These are phyloP conservation scores for Ascoidea asiatica DNA, from an alignment of 805 yeast genomes.

Conservation along the genomic window DNA sequence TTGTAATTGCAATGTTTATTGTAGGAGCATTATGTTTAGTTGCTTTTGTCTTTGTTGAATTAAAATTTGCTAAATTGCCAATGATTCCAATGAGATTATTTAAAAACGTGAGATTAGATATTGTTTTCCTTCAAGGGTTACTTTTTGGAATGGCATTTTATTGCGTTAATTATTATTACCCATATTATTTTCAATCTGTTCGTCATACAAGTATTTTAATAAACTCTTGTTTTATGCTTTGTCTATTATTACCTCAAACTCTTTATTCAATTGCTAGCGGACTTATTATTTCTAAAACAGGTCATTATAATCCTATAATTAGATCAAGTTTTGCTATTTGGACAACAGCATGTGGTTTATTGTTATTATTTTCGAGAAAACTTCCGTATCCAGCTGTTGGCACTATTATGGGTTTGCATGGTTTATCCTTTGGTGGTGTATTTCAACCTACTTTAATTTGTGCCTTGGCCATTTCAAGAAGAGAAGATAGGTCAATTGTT, in stretches of 20 bases:
- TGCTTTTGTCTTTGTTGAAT: slow-evolving; percentile 35
- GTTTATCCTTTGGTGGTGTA: slow-evolving; percentile 35
- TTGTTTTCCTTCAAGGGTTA: slow-evolving; percentile 24
- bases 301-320: slow-evolving; percentile 27
- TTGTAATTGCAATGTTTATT: slow-evolving; percentile 25
- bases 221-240: slow-evolving; percentile 26
- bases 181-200: slow-evolving; percentile 34
- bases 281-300: slow-evolving; percentile 25
- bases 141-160: slow-evolving; percentile 35
- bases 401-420: slow-evolving; percentile 22
- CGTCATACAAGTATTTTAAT: slow-evolving; percentile 24
- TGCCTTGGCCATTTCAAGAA: slow-evolving; percentile 35
- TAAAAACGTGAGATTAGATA: slow-evolving; percentile 19
- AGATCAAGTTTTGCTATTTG: slow-evolving; percentile 25
- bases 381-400: too few relatives aligned
- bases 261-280: slow-evolving; percentile 29
- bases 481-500: slow-evolving; percentile 43
- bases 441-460: slow-evolving; percentile 25
- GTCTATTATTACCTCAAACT: slow-evolving; percentile 30
- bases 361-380: slow-evolving; percentile 21
- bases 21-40: slow-evolving; percentile 28
- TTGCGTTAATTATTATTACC: slow-evolving; percentile 31
- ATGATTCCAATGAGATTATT: slow-evolving; percentile 39
- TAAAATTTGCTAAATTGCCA: slow-evolving; percentile 33
- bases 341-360: slow-evolving; percentile 26